Percentiles rank a stretch among this genome's conserved stretches.
These are phyloP conservation scores for rapeseed (Brassica napus) DNA, from an alignment of 345 rosid species.

Conservation along the genomic window DNA sequence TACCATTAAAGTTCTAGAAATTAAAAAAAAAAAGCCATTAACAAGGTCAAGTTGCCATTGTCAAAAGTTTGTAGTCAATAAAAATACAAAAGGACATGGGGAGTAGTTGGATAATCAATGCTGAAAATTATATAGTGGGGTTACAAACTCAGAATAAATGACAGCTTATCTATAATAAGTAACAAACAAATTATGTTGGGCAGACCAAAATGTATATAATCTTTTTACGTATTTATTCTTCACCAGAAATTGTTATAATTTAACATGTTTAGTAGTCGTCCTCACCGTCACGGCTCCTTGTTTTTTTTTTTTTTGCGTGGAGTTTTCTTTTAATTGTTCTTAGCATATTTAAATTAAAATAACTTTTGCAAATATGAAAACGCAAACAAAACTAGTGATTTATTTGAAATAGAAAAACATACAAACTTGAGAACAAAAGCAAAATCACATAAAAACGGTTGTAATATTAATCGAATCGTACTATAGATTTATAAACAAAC, in stretches of 20 bases:
- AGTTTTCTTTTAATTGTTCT: background rate
- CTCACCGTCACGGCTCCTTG: background rate
- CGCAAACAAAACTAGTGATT: background rate
- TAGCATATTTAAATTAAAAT: background rate
- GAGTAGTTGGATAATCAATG: background rate
- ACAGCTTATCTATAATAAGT: background rate
- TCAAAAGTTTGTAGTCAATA: background rate
- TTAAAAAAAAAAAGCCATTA: background rate
- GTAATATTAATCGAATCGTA: background rate
- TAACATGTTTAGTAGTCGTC: background rate
- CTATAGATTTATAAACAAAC: background rate
- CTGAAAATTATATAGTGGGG: background rate
- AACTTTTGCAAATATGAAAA: background rate
- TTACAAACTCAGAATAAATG: background rate
- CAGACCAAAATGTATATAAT: background rate
- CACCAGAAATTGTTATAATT: background rate
- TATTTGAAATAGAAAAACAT: background rate
- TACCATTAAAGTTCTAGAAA: conserved; percentile 1
- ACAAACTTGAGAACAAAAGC: background rate
- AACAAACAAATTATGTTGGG: background rate
- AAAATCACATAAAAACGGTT: background rate
- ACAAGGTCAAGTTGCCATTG: background rate
- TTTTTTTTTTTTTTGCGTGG: background rate
- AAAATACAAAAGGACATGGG: background rate
- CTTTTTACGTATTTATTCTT: background rate